phyloP scores from a whole-genome alignment of 768 basidiomycete genomes.

The Amanita pallidorosea region DNA sequence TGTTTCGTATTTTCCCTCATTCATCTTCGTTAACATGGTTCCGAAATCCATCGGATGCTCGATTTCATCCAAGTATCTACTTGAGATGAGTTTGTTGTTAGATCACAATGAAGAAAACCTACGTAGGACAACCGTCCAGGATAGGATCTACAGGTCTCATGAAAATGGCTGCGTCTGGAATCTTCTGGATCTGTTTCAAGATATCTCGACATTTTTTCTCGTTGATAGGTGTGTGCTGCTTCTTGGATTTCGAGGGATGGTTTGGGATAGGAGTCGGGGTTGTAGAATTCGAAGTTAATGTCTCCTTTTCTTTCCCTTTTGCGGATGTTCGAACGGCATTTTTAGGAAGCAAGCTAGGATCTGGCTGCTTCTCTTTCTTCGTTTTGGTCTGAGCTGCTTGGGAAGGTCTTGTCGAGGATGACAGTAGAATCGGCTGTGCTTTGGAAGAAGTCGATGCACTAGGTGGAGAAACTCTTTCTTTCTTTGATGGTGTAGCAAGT shows the following conservation, averaged over 20 bases:
- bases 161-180: slow-evolving; percentile 69
- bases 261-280: not conserved
- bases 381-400: slow-evolving; percentile 18
- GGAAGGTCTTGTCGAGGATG: slow-evolving; percentile 15
- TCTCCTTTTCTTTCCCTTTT: slow-evolving; percentile 74
- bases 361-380: slow-evolving; percentile 34
- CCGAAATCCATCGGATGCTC: slow-evolving; percentile 88
- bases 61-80: slow-evolving; percentile 88
- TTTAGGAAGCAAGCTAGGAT: slow-evolving; percentile 13
- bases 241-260: slow-evolving; percentile 22
- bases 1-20: slow-evolving; percentile 53
- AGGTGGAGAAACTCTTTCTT: slow-evolving; percentile 32
- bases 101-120: slow-evolving; percentile 19
- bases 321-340: slow-evolving; percentile 31
- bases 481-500: slow-evolving; percentile 55
- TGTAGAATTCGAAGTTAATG: not conserved
- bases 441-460: slow-evolving; percentile 15
- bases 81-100: slow-evolving; percentile 7
- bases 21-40: slow-evolving; percentile 65
- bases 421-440: slow-evolving; percentile 16
- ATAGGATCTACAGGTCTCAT: slow-evolving; percentile 74
- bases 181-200: slow-evolving; percentile 43
- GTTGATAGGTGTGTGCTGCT: slow-evolving; percentile 47
- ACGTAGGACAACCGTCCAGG: slow-evolving; percentile 86
- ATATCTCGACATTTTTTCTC: slow-evolving; percentile 78